Percentiles rank a stretch among this genome's conserved stretches.
These are phyloP conservation scores for Apiotrichum siamense DNA, from an alignment of 1,284 basidiomycete species.

Conservation along the genomic window DNA sequence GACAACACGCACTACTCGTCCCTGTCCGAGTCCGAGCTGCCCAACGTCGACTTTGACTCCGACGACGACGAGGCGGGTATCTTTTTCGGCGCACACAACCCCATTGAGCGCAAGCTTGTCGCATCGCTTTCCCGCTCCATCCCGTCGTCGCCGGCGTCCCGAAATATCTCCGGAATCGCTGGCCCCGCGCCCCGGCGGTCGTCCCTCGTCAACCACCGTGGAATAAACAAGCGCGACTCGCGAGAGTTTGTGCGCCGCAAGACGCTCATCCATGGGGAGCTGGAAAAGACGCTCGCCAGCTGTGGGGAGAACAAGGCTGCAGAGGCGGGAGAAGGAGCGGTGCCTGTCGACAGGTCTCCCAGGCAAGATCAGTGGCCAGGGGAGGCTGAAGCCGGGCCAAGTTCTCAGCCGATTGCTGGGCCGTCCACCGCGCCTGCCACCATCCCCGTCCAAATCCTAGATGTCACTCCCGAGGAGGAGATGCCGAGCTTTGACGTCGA, in stretches of 20 bases:
- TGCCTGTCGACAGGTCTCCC: conserved; percentile 11
- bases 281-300: conserved; percentile 1
- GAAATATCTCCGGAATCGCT: background rate
- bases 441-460: background rate
- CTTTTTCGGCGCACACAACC: conserved; percentile 30
- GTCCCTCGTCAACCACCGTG: conserved; percentile 1
- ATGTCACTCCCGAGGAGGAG: background rate
- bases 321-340: no score
- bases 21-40: conserved; percentile 1
- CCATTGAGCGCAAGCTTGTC: conserved; percentile 23
- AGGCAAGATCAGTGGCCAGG: conserved; percentile 8
- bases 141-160: conserved; percentile 3
- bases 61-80: conserved; percentile 30
- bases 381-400: conserved; percentile 2
- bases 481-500: background rate
- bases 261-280: conserved; percentile 22
- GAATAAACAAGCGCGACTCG: conserved; percentile 28
- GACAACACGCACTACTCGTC: background rate
- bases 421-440: background rate
- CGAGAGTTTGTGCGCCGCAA: conserved; percentile 32
- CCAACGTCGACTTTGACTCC: conserved; percentile 10
- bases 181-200: conserved; percentile 4
- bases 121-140: conserved; percentile 21
- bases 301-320: conserved; percentile 11
- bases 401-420: background rate